Percentiles rank a stretch among this genome's conserved stretches.
Evolutionary conservation across 1,139 yeast species (phyloP).

Genomic region (Saccharomyces hybrid): DNA sequence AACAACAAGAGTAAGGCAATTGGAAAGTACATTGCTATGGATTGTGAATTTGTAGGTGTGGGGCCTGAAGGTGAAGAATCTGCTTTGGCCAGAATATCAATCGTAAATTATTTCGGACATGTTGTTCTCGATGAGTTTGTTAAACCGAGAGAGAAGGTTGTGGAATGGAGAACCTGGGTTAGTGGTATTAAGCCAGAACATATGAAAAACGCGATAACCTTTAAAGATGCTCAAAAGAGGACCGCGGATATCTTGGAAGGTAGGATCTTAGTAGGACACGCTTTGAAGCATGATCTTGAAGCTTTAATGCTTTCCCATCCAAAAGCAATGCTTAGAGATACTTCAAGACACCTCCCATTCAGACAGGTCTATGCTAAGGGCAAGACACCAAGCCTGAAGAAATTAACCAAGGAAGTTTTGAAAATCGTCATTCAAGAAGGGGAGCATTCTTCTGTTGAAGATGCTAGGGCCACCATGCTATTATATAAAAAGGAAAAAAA

Average conservation of each 20-base stretch:
- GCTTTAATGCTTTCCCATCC: constrained; percentile 66
- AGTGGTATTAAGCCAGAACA: constrained; percentile 71
- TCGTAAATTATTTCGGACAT: constrained; percentile 76
- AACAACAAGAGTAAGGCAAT: constrained; percentile 32
- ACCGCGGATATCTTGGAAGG: constrained; percentile 44
- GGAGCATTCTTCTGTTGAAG: constrained; percentile 82
- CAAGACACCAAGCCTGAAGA: constrained; percentile 64
- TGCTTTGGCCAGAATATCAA: constrained; percentile 76
- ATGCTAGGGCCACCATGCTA: constrained; percentile 82
- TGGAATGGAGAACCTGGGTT: constrained; percentile 94
- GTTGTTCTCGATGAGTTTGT: constrained; percentile 67
- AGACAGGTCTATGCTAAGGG: constrained; percentile 50
- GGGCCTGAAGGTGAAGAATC: constrained; percentile 65
- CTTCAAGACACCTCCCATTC: constrained; percentile 56
- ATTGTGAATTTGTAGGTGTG: constrained; percentile 91
- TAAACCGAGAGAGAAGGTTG: constrained; percentile 62
- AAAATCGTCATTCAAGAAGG: constrained; percentile 61
- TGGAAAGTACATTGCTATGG: constrained; percentile 75
- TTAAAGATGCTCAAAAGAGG: constrained; percentile 57
- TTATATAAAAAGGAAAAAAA: constrained; percentile 54
- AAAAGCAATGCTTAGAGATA: constrained; percentile 56
- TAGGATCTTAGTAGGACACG: constrained; percentile 73
- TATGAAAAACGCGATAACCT: constrained; percentile 58
- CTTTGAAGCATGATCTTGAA: constrained; percentile 69
- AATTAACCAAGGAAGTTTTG: constrained; percentile 50